phyloP scores from a whole-genome alignment of 2,329 filamentous ascomycete species.

The Truncatella angustata region DNA sequence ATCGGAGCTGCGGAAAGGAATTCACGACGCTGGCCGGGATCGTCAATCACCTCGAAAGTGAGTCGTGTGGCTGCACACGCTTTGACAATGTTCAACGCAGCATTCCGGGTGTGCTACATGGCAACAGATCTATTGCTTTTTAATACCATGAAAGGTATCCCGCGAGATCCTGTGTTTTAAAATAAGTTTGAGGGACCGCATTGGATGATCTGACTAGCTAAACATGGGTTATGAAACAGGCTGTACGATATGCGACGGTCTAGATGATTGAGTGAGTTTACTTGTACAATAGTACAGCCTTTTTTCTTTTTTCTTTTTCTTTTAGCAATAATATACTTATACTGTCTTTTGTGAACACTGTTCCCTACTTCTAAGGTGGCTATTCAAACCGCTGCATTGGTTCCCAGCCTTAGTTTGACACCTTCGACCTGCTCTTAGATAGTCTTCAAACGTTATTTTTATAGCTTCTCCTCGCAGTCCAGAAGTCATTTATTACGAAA shows the following conservation, averaged over 20 bases:
- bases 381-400: no score
- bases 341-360: no score
- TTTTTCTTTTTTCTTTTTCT: no score
- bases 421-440: no score
- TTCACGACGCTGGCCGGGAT: conserved; percentile 38
- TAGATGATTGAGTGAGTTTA: no score
- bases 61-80: conserved; percentile 36
- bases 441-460: no score
- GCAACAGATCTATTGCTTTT: neutral
- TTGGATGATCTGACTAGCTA: neutral
- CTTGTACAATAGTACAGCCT: no score
- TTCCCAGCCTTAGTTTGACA: no score
- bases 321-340: no score
- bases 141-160: neutral
- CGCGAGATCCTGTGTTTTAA: neutral
- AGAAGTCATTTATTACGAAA: no score
- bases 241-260: neutral
- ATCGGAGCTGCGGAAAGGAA: conserved; percentile 29
- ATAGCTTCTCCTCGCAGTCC: no score
- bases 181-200: neutral
- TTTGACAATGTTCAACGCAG: conserved; percentile 27
- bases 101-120: neutral
- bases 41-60: conserved; percentile 44
- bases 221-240: neutral
- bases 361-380: no score